Base-by-base conservation (phyloP, 2,329 filamentous ascomycete species). In the Pseudofabraea citricarpa region DNA sequence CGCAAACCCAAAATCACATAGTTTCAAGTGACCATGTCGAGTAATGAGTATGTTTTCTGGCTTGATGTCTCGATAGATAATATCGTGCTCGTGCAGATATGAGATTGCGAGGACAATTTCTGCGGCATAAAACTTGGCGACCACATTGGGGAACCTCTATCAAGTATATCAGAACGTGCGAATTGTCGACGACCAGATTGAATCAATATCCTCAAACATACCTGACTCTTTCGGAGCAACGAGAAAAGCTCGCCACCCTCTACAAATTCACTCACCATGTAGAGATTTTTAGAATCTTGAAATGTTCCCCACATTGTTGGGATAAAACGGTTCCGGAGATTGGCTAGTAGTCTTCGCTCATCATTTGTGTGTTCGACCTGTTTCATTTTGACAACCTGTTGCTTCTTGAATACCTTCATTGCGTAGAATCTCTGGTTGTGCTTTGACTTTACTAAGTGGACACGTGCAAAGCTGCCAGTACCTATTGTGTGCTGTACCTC, bases 261-360 rank as follows among this genome's bases (percentile, higher is more conserved):
- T 41, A 98, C 91, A 71, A 98, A 98, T 66, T 98, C 93, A 93
- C 98, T 98, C 59, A 98, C 93, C 93, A 98, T 98, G 77, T 98
- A 98, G 26, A 98, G 73, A 64, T 96, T 97, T 69, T 83, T 90
- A 39, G 83, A 79, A 61, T 98, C 93, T 64, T 97, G 91, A 66
- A 97, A 98, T 8, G 93, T 98, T 46, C 93, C 93, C 93, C 93
- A 98, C 31, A 98, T 74, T 2, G 93, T 98, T 62, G 98, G 93
- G 51, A 98, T 74, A 70, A 98, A 98, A 12, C 93, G 90, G 68
- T 98, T 90, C 67, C 96, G 95, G 64, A 97, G 93, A 64, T 95
- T 87, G 64, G 89, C 87, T 59, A 98, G 72, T 93, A 98, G 98
- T 58, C 80, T 82, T 54, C 93, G 79, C 72, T 98, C 93, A 67